Conservation (phyloP, 495 filamentous ascomycete genomes). For the Mytilinidion resinicola region DNA sequence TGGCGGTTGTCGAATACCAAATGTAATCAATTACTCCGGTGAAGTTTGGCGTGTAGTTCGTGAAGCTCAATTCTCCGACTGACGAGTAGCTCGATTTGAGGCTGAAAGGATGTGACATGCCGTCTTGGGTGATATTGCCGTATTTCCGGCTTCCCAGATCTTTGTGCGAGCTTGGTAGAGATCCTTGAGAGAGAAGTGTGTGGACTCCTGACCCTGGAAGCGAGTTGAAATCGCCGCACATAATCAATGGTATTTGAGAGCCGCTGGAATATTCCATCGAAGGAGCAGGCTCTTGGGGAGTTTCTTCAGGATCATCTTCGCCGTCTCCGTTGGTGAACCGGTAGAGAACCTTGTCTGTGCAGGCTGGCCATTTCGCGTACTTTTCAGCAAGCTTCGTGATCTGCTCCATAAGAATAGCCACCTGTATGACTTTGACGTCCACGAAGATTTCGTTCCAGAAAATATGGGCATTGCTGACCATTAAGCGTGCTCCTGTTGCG, state of each 20-base stretch:
- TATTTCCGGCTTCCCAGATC: slow-evolving; percentile 71
- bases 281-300: slow-evolving; percentile 50
- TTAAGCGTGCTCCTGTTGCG: slow-evolving; percentile 75
- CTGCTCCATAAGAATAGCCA: slow-evolving; percentile 87
- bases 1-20: slow-evolving; percentile 88
- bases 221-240: slow-evolving; percentile 96
- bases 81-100: slow-evolving; percentile 79
- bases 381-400: slow-evolving; percentile 75
- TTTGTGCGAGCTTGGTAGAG: slow-evolving; percentile 61
- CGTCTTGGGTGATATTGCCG: slow-evolving; percentile 84
- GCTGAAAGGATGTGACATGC: slow-evolving; percentile 90
- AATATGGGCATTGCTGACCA: slow-evolving; percentile 87
- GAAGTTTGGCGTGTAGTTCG: slow-evolving; percentile 92
- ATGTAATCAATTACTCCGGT: slow-evolving; percentile 90
- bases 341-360: slow-evolving; percentile 72
- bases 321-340: slow-evolving; percentile 55
- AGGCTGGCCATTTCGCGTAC: slow-evolving; percentile 67
- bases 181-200: slow-evolving; percentile 73
- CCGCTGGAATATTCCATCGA: slow-evolving; percentile 75
- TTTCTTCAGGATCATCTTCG: slow-evolving; percentile 45
- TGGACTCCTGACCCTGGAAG: slow-evolving; percentile 77
- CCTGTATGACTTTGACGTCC: slow-evolving; percentile 93
- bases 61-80: slow-evolving; percentile 80
- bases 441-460: slow-evolving; percentile 86
- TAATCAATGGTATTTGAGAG: slow-evolving; percentile 79